Evolutionary conservation across 148 eudicot species (phyloP).

Genomic region (Limonium bicolor): DNA sequence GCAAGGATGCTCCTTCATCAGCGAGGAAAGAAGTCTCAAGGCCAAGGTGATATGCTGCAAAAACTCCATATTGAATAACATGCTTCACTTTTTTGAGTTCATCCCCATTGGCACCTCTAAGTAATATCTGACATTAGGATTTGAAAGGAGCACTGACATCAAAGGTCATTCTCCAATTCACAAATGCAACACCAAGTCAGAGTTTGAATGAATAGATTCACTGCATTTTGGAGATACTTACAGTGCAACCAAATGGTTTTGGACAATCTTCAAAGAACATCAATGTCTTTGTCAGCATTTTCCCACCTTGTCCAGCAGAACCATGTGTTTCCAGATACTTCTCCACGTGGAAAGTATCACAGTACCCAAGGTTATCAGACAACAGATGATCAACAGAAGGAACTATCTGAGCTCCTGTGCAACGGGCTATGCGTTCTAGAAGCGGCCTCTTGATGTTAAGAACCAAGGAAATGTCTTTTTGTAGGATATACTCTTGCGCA

Average conservation of each 20-base stretch:
- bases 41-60: constrained; percentile 97
- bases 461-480: constrained; percentile 77
- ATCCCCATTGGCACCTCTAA: constrained; percentile 81
- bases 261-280: constrained; percentile 99
- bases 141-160: too few species aligned
- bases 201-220: not conserved
- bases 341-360: constrained; percentile 76
- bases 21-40: constrained; percentile 98
- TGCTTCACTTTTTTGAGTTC: constrained; percentile 95
- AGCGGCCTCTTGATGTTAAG: constrained; percentile 83
- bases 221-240: constrained; percentile 26
- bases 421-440: constrained; percentile 95
- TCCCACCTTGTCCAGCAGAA: constrained; percentile 68
- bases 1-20: constrained; percentile 93
- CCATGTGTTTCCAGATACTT: constrained; percentile 73
- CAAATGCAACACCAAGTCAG: too few species aligned
- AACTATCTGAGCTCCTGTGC: constrained; percentile 88
- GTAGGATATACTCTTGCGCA: constrained; percentile 91
- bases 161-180: too few species aligned
- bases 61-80: constrained; percentile 84
- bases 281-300: constrained; percentile 67
- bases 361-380: constrained; percentile 57
- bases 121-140: constrained; percentile 89
- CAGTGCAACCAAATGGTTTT: constrained; percentile 92
- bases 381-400: constrained; percentile 89